Percentiles rank a stretch among this genome's conserved stretches.
phyloP scores from a whole-genome alignment of 805 yeast genomes.

The Candida quercuum region DNA sequence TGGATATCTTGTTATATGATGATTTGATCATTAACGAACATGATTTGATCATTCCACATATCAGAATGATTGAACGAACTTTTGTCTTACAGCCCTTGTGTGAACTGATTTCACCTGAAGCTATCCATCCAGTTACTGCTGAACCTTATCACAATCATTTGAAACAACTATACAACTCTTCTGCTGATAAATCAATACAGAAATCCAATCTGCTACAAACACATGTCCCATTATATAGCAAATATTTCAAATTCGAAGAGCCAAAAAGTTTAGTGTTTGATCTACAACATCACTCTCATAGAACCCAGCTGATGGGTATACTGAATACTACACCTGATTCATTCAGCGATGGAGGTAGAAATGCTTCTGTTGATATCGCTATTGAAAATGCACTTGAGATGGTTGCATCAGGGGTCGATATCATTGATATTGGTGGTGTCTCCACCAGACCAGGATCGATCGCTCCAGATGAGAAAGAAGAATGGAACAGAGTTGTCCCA shows the following conservation, averaged over 20 bases:
- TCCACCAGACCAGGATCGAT: conserved; percentile 84
- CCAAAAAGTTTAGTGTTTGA: conserved; percentile 37
- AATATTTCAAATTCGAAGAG: conserved; percentile 11
- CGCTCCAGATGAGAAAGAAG: conserved; percentile 60
- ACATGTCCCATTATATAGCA: conserved; percentile 40
- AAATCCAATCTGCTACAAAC: conserved; percentile 46
- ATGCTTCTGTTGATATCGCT: conserved; percentile 34
- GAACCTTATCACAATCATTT: conserved; percentile 73
- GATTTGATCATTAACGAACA: conserved; percentile 47
- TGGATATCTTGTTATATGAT: conserved; percentile 72
- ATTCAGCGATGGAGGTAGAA: conserved; percentile 81
- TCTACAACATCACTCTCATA: conserved; percentile 33
- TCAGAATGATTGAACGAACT: conserved; percentile 79
- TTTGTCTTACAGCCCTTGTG: conserved; percentile 88
- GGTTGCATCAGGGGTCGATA: conserved; percentile 57
- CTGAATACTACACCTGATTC: conserved; percentile 92
- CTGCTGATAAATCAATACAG: conserved; percentile 32
- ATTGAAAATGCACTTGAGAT: conserved; percentile 42
- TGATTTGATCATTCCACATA: conserved; percentile 76
- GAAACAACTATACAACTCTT: conserved; percentile 41
- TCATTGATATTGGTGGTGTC: conserved; percentile 91
- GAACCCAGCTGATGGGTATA: conserved; percentile 81
- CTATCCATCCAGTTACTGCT: conserved; percentile 79
- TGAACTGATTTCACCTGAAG: conserved; percentile 66
- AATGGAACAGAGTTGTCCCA: conserved; percentile 65